Base-by-base conservation (phyloP, 805 yeast genomes). In the Schwanniomyces pseudopolymorphus region DNA sequence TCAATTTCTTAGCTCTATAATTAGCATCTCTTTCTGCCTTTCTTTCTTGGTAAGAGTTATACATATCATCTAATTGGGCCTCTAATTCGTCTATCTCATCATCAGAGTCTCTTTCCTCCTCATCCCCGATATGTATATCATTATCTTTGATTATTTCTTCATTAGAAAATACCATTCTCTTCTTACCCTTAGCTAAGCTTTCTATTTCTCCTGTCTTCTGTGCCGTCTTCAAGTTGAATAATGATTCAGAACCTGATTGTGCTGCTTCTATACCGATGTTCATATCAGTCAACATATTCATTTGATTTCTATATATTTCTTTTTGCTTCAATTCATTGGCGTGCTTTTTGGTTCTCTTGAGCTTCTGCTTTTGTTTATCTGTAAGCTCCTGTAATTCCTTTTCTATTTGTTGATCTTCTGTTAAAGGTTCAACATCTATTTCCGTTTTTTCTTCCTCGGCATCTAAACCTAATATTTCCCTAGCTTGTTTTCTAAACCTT, bases 181-280 rank as follows among this genome's bases (percentile, higher is more conserved):
- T 83, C 60, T 85, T 87, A 68, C 97, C 97, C 57, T 79, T 82
- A 10, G 87, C 82, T 42, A 91, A 69, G 28, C 85, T 83, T 44
- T 81, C 80, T 46, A 89, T 67, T 52, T 86, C 81, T 39, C 97
- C 98, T 2, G 96, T 84, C 66, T 86, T 87, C 64, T 88, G 88
- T 3, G 97, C 97, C n/a, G 79, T 69, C 59, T 83, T 85, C 63
- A 94, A 75, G 60, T 85, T 89, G 72, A 94, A 94, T 48, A 89
- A 72, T 1, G 91, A 79, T 48, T 87, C 91, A 45, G 85, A 76
- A 31, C 94, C 96, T 49, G 81, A 74, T 44, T 79, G 79, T 14
- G 89, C 92, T 14, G 97, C 96, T 63, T 94, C 99, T 45, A 89
- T 75, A 78, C 98, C 97, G 52, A 94, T 83, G 60, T 90, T 96